Evolutionary conservation across 2,329 filamentous ascomycete genomes (phyloP), one percentile per base, ranked within the genome.

Genomic region (Penicillium sp.): DNA sequence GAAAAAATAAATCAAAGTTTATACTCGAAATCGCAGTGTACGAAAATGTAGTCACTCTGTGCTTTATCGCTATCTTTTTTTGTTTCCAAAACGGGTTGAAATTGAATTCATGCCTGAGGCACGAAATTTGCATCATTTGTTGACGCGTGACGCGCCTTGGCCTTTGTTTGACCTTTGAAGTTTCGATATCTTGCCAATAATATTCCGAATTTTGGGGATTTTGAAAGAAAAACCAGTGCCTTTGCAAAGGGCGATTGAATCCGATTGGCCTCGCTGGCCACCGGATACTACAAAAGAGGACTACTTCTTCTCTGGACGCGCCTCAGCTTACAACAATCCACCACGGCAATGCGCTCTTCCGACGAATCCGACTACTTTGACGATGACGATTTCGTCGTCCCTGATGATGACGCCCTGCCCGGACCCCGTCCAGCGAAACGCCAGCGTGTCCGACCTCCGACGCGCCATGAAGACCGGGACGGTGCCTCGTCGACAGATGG

Each of bases 371-470:
- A 72, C 57, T 70, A 72, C 44, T 66, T 70, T 16, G 66, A 69
- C 13, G 67, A 71, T 54, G 69, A 70, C 52, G 69, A 69, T 19
- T 70, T 70, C 45, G 59, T 71, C 37, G 66, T 69, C 4, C 65
- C 68, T 13, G 59, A 47, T 27, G 35, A 53, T 23, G 44, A 54
- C 4, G 31, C 21, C 8, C 19, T 49, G 11, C 60, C 65, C 19
- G 63, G 64, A 19, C 61, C 69, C 14, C 73, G 66, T 48, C 66
- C 72, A 11, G 51, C 66, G 7, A 77, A 77, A 57, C 70, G 74
- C 44, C 72, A 69, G 44, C 74, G 75, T 42, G 52, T 75, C 26
- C 63, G 64, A 55, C 50, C 60, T n/a, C 50, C 62, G 29, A 53
- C 49, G 14, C 48, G 58, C 37, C 25, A 51, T 5, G 23, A 47